These are phyloP conservation scores for Eutypella sp. DNA, from an alignment of 2,329 filamentous ascomycete species.

Conservation along the genomic window DNA sequence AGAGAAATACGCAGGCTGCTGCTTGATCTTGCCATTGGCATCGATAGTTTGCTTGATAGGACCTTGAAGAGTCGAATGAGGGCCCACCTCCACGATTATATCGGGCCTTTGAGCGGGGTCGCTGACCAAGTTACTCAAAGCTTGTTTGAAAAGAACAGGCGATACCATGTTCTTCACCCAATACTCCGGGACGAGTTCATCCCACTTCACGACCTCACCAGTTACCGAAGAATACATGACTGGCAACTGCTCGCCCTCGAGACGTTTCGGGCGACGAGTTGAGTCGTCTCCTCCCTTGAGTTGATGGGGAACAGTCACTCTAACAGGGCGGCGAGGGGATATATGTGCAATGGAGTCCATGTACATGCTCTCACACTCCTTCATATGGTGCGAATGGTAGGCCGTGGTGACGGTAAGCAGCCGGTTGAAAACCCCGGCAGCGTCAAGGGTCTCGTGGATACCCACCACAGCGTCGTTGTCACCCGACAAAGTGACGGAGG, in stretches of 20 bases:
- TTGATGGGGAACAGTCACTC: conserved; percentile 8
- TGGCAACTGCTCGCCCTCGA: conserved; percentile 2
- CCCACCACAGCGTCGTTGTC: conserved; percentile 13
- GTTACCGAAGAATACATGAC: conserved; percentile 21
- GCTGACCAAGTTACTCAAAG: conserved; percentile 11
- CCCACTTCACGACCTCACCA: conserved; percentile 10
- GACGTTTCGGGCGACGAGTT: no score
- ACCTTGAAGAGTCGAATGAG: conserved; percentile 17
- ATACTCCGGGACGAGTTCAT: conserved; percentile 14
- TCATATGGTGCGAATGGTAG: conserved; percentile 31
- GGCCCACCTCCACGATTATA: conserved; percentile 19
- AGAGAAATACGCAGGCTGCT: conserved; percentile 13
- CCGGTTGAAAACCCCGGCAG: conserved; percentile 12
- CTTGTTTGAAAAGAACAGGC: conserved; percentile 18
- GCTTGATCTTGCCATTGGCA: conserved; percentile 7
- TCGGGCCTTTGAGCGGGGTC: conserved; percentile 8
- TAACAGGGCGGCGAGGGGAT: conserved; percentile 8
- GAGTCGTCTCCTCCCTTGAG: conserved; percentile 5
- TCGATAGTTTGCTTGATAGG: conserved; percentile 22
- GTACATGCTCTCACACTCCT: conserved; percentile 20
- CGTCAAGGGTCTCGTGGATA: conserved; percentile 9
- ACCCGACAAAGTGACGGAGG: conserved; percentile 18
- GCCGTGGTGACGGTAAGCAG: conserved; percentile 13
- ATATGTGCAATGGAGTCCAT: conserved; percentile 16
- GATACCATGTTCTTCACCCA: conserved; percentile 21